These are phyloP conservation scores for Ganoderma resinaceum DNA, from an alignment of 1,284 basidiomycete genomes.

Conservation along the genomic window DNA sequence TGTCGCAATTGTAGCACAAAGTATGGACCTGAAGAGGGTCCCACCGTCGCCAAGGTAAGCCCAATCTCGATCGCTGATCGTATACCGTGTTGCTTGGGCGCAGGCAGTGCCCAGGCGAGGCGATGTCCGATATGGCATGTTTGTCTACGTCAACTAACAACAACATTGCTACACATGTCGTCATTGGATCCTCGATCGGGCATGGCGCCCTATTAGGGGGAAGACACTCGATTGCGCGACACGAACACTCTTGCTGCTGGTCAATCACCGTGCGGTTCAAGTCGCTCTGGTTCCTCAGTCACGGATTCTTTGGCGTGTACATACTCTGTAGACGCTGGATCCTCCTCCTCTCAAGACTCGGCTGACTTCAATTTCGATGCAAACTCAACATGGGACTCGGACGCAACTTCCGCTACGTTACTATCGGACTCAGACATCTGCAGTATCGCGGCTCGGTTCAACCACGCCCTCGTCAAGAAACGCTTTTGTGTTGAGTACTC, in stretches of 20 bases:
- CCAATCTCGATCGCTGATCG: conserved; percentile 5
- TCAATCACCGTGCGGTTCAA: neutral
- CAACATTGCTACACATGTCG: conserved; percentile 10
- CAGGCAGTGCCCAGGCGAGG: neutral
- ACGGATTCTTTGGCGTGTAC: neutral
- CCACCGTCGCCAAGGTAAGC: conserved; percentile 1
- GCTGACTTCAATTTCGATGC: neutral
- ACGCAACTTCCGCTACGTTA: neutral
- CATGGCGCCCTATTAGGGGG: neutral
- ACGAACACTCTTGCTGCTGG: neutral
- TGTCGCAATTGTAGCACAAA: neutral
- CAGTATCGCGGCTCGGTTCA: neutral
- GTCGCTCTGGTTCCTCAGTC: neutral
- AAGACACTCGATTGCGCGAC: neutral
- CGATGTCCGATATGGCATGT: conserved; percentile 4
- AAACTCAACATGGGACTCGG: neutral
- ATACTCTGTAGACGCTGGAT: neutral
- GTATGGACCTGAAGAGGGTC: neutral
- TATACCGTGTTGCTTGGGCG: neutral
- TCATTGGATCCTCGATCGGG: neutral
- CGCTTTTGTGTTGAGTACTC: neutral
- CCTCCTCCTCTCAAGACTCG: neutral
- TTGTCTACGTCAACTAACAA: neutral
- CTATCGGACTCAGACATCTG: conserved; percentile 2
- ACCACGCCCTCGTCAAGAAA: neutral